These are phyloP conservation scores for Blastomyces percursus DNA, from an alignment of 2,329 filamentous ascomycete genomes.

Conservation along the genomic window DNA sequence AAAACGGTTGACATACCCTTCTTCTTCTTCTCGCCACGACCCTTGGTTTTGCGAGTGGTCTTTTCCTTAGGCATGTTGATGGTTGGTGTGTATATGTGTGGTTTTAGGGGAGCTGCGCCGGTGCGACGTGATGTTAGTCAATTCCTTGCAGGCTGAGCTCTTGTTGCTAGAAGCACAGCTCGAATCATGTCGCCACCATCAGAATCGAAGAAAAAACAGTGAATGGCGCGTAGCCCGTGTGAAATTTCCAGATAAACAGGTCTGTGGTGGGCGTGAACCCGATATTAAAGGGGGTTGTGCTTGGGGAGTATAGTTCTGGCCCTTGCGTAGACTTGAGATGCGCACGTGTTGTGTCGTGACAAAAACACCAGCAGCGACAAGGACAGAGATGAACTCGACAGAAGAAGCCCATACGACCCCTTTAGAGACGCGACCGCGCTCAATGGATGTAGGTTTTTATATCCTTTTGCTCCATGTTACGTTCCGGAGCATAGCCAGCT, in stretches of 20 bases:
- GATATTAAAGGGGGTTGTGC: neutral
- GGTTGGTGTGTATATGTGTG: conserved; percentile 9
- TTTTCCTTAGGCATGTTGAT: conserved; percentile 57
- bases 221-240: neutral
- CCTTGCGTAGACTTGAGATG: neutral
- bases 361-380: neutral
- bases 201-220: neutral
- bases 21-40: conserved; percentile 56
- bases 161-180: neutral
- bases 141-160: neutral
- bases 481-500: neutral
- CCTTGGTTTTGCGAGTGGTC: conserved; percentile 51
- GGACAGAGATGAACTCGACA: neutral
- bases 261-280: neutral
- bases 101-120: neutral
- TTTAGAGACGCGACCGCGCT: neutral
- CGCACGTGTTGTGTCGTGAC: neutral
- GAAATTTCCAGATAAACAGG: neutral
- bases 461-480: neutral
- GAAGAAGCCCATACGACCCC: neutral
- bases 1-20: conserved; percentile 50
- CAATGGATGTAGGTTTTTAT: neutral
- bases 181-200: neutral
- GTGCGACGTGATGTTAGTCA: neutral
- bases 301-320: neutral